Evolutionary conservation across 306 rosid genomes (phyloP), one percentile per base, ranked within the genome.

Genomic region (Trifolium repens): DNA sequence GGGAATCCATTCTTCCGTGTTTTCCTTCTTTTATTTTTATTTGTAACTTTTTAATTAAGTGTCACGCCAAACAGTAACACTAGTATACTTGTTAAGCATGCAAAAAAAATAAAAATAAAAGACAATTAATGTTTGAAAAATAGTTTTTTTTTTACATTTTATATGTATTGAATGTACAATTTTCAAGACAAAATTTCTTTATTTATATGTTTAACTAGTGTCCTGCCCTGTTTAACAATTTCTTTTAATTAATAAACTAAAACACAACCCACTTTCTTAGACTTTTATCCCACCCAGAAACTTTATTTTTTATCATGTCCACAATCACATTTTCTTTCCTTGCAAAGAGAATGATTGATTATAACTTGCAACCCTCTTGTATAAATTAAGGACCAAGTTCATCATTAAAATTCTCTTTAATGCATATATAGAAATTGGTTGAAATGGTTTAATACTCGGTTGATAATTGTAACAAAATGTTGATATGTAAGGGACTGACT

Each of bases 181-280:
- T 17, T 17, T 17, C 19, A 17, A 17, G 19, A 17, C 19, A 0
- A 17, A 17, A 17, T 17, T 17, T 17, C 19, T 17, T 17, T 17
- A 17, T 17, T 17, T 17, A 17, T 17, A 17, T 17, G 19, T 17
- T 17, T 17, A 17, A 17, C 19, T 17, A 17, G 19, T 17, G 19
- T 17, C 19, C 19, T 17, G 19, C 19, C 19, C 19, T 17, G 19
- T 17, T 17, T 17, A 17, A 17, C 19, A 17, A 17, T 17, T 17
- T 17, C 19, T 0, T 17, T 22, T 22, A 22, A 22, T 69, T 82
- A 42, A 64, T 80, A 79, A 73, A 71, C 78, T 42, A 22, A 46
- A 69, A 78, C 77, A 69, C 63, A 63, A 47, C 83, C 91, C 91
- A 90, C 97, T 88, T 84, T 78, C 83, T 82, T 79, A 53, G 75